Evolutionary conservation across 1,284 basidiomycete genomes (phyloP).

Genomic region (Austropuccinia psidii): DNA sequence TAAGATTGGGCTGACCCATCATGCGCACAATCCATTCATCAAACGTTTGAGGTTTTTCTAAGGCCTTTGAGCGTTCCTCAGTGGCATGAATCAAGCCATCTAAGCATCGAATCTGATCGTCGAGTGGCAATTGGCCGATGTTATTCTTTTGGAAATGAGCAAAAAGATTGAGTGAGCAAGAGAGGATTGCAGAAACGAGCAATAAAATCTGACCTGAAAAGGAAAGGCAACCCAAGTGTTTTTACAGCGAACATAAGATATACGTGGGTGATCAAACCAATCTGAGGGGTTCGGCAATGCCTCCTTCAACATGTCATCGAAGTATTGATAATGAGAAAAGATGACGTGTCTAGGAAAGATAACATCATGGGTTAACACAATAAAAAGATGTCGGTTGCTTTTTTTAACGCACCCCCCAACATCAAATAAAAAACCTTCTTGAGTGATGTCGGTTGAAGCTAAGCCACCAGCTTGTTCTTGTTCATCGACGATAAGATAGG

Average conservation of each 20-base stretch:
- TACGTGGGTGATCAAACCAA: slow-evolving; percentile 54
- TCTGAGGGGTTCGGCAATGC: slow-evolving; percentile 52
- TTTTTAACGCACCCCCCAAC: slow-evolving; percentile 46
- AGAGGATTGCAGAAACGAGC: not conserved
- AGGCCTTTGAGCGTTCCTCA: slow-evolving; percentile 47
- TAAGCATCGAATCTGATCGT: slow-evolving; percentile 52
- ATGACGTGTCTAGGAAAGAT: slow-evolving; percentile 51
- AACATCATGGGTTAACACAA: not conserved
- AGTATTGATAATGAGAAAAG: slow-evolving; percentile 55
- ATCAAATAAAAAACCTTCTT: slow-evolving; percentile 55
- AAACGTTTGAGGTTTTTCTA: slow-evolving; percentile 49
- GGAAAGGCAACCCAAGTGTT: slow-evolving; percentile 53
- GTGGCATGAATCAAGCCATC: slow-evolving; percentile 53
- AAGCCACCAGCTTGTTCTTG: slow-evolving; percentile 52
- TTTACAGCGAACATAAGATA: slow-evolving; percentile 53
- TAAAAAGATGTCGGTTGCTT: not conserved
- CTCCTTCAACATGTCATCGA: slow-evolving; percentile 52
- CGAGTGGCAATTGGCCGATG: slow-evolving; percentile 52
- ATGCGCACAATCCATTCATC: slow-evolving; percentile 54
- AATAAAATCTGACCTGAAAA: slow-evolving; percentile 44
- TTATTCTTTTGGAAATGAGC: slow-evolving; percentile 50
- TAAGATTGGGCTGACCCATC: slow-evolving; percentile 46
- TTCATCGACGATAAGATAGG: slow-evolving; percentile 51
- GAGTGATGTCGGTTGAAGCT: slow-evolving; percentile 52
- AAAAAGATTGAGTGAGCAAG: not conserved